phyloP scores from a whole-genome alignment of 345 rosid species.

The Arabidopsis thaliana region DNA sequence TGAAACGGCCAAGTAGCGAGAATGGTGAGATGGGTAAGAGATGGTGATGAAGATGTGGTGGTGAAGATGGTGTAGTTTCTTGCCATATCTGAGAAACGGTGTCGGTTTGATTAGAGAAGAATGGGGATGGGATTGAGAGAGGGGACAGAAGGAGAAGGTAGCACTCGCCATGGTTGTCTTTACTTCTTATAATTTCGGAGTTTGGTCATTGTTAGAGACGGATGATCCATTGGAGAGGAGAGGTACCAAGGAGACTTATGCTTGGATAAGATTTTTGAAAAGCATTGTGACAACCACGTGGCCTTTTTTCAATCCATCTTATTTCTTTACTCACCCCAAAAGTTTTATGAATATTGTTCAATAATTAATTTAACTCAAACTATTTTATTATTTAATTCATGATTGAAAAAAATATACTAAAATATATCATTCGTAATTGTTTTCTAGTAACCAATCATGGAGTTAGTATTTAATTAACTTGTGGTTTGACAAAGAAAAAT shows the following conservation, averaged over 20 bases:
- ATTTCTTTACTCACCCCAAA: background rate
- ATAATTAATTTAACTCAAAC: too few relatives aligned
- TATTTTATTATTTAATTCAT: too few relatives aligned
- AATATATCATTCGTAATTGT: too few relatives aligned
- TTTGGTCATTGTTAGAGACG: slow-evolving; percentile 38
- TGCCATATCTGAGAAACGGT: slow-evolving; percentile 35
- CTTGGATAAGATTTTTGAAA: slow-evolving; percentile 45
- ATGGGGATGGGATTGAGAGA: slow-evolving; percentile 34
- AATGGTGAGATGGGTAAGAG: slow-evolving; percentile 37
- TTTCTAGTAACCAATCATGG: too few relatives aligned
- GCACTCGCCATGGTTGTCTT: slow-evolving; percentile 67
- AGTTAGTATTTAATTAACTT: too few relatives aligned
- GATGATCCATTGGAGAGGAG: slow-evolving; percentile 32
- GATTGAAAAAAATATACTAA: too few relatives aligned
- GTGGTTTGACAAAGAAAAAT: too few relatives aligned
- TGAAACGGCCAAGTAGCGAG: slow-evolving; percentile 68
- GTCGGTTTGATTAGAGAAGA: slow-evolving; percentile 42
- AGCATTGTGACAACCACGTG: slow-evolving; percentile 41
- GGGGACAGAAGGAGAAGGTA: slow-evolving; percentile 64
- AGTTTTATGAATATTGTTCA: too few relatives aligned
- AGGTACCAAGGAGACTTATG: background rate
- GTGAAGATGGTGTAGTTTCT: slow-evolving; percentile 27
- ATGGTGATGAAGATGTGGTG: slow-evolving; percentile 28
- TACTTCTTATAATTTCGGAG: slow-evolving; percentile 1
- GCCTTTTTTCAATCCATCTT: slow-evolving; percentile 11